Conservation (phyloP, 345 rosid species). For the Boechera divaricarpa region DNA sequence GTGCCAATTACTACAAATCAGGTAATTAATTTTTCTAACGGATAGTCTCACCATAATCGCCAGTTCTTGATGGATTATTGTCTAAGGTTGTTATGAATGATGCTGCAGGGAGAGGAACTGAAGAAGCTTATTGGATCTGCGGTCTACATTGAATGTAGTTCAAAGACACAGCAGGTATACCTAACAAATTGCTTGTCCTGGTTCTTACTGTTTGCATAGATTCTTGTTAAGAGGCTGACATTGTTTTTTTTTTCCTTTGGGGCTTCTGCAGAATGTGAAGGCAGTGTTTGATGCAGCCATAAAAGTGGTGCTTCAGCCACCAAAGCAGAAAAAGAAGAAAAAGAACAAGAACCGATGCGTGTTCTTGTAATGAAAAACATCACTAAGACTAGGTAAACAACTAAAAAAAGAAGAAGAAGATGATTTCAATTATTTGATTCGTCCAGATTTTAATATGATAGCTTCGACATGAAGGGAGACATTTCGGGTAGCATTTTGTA, state of each 20-base stretch:
- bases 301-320: constrained; percentile 88
- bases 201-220: constrained; percentile 10
- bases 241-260: not conserved
- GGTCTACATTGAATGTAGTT: constrained; percentile 89
- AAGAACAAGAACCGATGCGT: constrained; percentile 66
- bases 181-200: not conserved
- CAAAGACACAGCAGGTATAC: constrained; percentile 88
- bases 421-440: constrained; percentile 34
- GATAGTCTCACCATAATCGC: not conserved
- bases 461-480: constrained; percentile 24
- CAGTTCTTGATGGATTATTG: not conserved
- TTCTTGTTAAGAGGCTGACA: constrained; percentile 7
- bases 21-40: constrained; percentile 39
- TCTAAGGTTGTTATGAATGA: constrained; percentile 14
- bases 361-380: constrained; percentile 57
- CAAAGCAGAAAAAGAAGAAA: constrained; percentile 86
- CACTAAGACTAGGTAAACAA: constrained; percentile 30
- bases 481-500: constrained; percentile 37
- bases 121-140: constrained; percentile 87
- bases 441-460: constrained; percentile 39
- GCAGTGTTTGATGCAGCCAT: constrained; percentile 86
- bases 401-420: constrained; percentile 24
- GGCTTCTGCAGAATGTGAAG: constrained; percentile 71
- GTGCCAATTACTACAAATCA: constrained; percentile 68
- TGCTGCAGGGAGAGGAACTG: constrained; percentile 88